Base-by-base conservation (phyloP, 1,284 basidiomycete genomes). In the Stereum hirsutum region DNA sequence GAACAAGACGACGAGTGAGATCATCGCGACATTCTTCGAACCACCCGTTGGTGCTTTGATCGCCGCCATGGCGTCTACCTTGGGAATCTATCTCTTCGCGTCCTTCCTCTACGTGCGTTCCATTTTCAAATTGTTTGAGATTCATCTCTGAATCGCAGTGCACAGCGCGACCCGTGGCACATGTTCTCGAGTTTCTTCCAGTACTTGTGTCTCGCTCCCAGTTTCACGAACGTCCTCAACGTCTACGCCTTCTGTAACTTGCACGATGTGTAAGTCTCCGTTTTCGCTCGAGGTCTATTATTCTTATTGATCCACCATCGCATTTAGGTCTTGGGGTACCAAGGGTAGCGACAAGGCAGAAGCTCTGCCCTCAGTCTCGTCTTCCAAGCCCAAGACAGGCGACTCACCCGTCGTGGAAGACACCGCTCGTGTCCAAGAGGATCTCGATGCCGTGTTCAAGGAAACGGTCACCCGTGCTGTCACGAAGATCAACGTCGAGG, bases 161-260 rank as follows among this genome's bases (percentile, higher is more conserved):
- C 47, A 11, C 50, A 92, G 86, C 78, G 87, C 47, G 94, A 98
- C 64, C 94, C 94, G 5, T 97, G 94, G 94, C 94, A 98, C 61
- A 89, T 99, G 84, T 79, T 95, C 62, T 91, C 89, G n/a, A 93
- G 89, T 56, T 94, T 97, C 73, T 71, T 86, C 52, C 94, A 96
- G 62, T 98, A 96, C 61, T 68, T 96, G 54, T 79, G 83, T 50
- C 63, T 96, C 42, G 93, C 92, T 14, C 89, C 89, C 0, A 90
- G 86, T 53, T 94, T 95, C 66, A 92, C 84, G 39, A 97, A 96
- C 57, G 83, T 96, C 23, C 75, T 98, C 53, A 96, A 96, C 62
- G 89, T 95, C 26, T 97, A 96, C 57, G 91, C 92, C 0, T 98
- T 97, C 70, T 96, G 92, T 63, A 95, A 94, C 64, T 66, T 93